phyloP scores from a whole-genome alignment of 805 yeast genomes.

The Priceomyces melissophilus region DNA sequence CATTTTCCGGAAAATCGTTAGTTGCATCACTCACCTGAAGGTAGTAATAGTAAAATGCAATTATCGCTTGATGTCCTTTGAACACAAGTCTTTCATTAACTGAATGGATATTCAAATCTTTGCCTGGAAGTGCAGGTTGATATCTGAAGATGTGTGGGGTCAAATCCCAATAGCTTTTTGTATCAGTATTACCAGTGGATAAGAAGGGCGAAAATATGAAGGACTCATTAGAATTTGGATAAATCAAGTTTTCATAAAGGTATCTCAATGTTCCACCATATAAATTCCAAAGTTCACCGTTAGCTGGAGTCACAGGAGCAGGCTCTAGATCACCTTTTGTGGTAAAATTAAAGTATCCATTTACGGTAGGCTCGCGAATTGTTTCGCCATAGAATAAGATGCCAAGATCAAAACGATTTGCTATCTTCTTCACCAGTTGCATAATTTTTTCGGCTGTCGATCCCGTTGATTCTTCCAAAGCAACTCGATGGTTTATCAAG shows the following conservation, averaged over 20 bases:
- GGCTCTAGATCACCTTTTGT: constrained; percentile 28
- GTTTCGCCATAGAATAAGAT: constrained; percentile 24
- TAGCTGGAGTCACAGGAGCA: constrained; percentile 36
- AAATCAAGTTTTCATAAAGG: constrained; percentile 33
- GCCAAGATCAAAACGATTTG: constrained; percentile 37
- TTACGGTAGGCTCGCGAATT: constrained; percentile 17
- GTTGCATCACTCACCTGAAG: constrained; percentile 24
- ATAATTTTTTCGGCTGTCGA: constrained; percentile 31
- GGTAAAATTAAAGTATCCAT: constrained; percentile 32
- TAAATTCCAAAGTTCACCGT: constrained; percentile 29
- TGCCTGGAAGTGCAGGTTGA: constrained; percentile 20
- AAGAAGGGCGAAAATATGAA: constrained; percentile 33
- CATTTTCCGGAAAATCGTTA: constrained; percentile 8
- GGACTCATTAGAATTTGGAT: constrained; percentile 13
- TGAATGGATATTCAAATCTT: constrained; percentile 28
- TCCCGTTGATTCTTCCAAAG: constrained; percentile 40
- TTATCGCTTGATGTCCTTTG: constrained; percentile 30
- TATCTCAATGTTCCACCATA: constrained; percentile 37
- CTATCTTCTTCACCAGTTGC: constrained; percentile 26
- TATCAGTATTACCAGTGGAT: constrained; percentile 40
- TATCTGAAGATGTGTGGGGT: constrained; percentile 36
- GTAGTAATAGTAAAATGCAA: constrained; percentile 40
- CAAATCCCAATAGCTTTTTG: constrained; percentile 40
- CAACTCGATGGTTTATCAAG: constrained; percentile 44
- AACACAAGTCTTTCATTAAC: constrained; percentile 30